phyloP scores from a whole-genome alignment of 1,284 basidiomycete genomes.

The Stygiomarasmius scandens region DNA sequence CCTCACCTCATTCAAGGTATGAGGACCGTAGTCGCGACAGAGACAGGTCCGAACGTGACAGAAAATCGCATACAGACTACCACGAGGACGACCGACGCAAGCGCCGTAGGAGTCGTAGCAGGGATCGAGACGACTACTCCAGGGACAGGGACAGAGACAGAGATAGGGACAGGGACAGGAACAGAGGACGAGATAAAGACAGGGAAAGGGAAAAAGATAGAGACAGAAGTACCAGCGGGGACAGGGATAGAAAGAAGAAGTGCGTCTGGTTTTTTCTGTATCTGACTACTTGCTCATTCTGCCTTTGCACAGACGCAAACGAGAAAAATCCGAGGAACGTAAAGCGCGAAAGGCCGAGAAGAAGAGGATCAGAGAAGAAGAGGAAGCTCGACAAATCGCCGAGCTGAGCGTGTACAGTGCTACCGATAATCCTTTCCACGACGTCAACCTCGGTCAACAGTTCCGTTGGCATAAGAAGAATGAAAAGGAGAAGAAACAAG shows the following conservation, averaged over 20 bases:
- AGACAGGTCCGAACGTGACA: constrained; percentile 31
- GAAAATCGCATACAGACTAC: constrained; percentile 34
- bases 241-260: constrained; percentile 61
- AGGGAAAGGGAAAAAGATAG: constrained; percentile 25
- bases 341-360: constrained; percentile 82
- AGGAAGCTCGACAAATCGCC: constrained; percentile 85
- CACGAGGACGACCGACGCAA: constrained; percentile 33
- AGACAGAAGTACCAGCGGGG: constrained; percentile 40
- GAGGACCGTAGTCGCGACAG: constrained; percentile 33
- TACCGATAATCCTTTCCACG: constrained; percentile 96
- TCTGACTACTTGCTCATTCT: too few species aligned
- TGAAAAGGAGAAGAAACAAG: constrained; percentile 92
- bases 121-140: constrained; percentile 37
- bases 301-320: constrained; percentile 78
- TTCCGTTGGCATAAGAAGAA: constrained; percentile 99
- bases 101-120: constrained; percentile 44
- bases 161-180: constrained; percentile 40
- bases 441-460: constrained; percentile 91
- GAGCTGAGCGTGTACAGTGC: constrained; percentile 93
- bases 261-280: constrained; percentile 38
- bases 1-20: constrained; percentile 47
- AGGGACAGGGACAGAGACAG: constrained; percentile 35
- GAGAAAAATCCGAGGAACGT: constrained; percentile 79
- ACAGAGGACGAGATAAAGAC: constrained; percentile 34
- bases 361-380: constrained; percentile 79